Evolutionary conservation across 2,329 filamentous ascomycete species (phyloP).

Genomic region (Claviceps sp.): DNA sequence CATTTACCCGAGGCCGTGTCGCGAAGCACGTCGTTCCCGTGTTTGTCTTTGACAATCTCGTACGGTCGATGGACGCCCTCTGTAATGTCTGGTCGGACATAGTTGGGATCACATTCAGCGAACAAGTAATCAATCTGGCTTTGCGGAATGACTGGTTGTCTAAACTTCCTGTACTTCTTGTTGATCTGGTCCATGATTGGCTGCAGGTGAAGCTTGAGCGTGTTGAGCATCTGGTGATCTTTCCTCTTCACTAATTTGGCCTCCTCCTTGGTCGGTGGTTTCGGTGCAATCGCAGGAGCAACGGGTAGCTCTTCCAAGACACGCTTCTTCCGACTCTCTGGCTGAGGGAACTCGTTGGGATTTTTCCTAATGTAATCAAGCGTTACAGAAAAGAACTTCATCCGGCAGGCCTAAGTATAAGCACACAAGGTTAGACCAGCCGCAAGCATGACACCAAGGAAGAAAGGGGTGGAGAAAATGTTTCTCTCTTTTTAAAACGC

Average conservation of each 20-base stretch:
- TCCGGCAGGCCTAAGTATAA: constrained; percentile 39
- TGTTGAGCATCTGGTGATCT: constrained; percentile 73
- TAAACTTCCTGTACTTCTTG: constrained; percentile 76
- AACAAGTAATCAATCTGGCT: constrained; percentile 67
- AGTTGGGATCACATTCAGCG: constrained; percentile 66
- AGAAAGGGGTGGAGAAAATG: too few relatives aligned
- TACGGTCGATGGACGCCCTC: constrained; percentile 54
- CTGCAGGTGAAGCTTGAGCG: constrained; percentile 78
- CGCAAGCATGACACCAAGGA: not conserved
- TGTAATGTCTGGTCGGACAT: constrained; percentile 43
- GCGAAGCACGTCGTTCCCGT: constrained; percentile 62
- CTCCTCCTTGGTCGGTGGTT: constrained; percentile 61
- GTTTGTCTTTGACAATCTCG: constrained; percentile 64
- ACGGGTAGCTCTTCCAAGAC: constrained; percentile 64
- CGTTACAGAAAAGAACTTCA: constrained; percentile 66
- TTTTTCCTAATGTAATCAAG: constrained; percentile 64
- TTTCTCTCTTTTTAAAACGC: constrained; percentile 8
- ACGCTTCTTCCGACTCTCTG: constrained; percentile 73
- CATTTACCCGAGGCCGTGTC: constrained; percentile 70
- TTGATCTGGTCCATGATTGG: constrained; percentile 97
- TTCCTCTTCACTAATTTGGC: constrained; percentile 66
- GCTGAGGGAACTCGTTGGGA: constrained; percentile 78
- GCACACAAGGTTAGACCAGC: not conserved
- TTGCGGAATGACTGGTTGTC: constrained; percentile 64
- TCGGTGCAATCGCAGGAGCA: constrained; percentile 58